phyloP scores from a whole-genome alignment of 1,284 basidiomycete species.

The Sporisorium iseilematis-ciliati region DNA sequence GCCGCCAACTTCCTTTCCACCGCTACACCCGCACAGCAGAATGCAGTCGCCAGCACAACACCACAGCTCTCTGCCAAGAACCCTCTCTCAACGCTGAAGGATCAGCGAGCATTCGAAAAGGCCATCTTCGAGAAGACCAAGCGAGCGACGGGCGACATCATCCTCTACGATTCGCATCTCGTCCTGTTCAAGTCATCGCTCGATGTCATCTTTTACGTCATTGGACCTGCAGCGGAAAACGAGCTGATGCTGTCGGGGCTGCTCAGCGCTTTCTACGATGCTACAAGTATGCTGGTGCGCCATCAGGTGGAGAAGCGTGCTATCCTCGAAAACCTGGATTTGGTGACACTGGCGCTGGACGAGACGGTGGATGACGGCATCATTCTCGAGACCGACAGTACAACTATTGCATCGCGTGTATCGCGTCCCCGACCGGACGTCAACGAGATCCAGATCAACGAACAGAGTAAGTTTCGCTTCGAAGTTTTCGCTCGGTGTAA shows the following conservation, averaged over 20 bases:
- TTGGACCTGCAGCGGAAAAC: constrained; percentile 89
- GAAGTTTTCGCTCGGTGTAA: neutral
- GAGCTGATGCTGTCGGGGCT: constrained; percentile 94
- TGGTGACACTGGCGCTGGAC: constrained; percentile 92
- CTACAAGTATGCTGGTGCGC: constrained; percentile 84
- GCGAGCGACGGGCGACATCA: constrained; percentile 77
- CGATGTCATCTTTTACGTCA: constrained; percentile 94
- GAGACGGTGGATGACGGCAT: constrained; percentile 98
- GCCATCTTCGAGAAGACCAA: constrained; percentile 85
- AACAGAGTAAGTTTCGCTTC: constrained; percentile 75
- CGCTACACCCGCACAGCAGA: constrained; percentile 55
- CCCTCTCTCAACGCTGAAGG: constrained; percentile 81
- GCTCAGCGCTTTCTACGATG: constrained; percentile 86
- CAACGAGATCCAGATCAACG: constrained; percentile 98
- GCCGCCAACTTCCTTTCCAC: constrained; percentile 67
- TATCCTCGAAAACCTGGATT: constrained; percentile 92
- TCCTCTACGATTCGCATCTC: constrained; percentile 90
- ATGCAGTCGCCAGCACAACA: constrained; percentile 40
- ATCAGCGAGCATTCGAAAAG: constrained; percentile 95
- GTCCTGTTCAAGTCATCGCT: constrained; percentile 92
- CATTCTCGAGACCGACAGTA: constrained; percentile 95
- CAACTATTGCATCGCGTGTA: constrained; percentile 93
- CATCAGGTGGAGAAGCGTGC: constrained; percentile 91
- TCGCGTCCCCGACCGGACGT: constrained; percentile 90
- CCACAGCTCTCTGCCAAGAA: constrained; percentile 71